These are phyloP conservation scores for Melaleuca alternifolia DNA, from an alignment of 345 rosid genomes.

Conservation along the genomic window DNA sequence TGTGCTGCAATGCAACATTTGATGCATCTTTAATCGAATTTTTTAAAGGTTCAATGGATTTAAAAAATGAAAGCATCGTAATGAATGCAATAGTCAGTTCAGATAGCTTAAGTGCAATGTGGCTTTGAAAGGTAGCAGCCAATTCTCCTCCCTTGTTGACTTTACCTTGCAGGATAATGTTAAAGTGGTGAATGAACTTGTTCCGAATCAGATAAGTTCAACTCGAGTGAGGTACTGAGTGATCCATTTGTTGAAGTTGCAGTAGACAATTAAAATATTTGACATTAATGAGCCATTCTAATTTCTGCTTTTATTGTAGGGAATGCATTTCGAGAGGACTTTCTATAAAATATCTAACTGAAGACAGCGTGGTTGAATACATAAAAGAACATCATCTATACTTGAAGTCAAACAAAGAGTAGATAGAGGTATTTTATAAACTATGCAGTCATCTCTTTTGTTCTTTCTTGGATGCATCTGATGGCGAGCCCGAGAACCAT, in stretches of 20 bases:
- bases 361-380: constrained; percentile 56
- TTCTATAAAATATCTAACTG: constrained; percentile 68
- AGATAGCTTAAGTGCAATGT: neutral
- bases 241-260: neutral
- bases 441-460: neutral
- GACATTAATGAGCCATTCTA: neutral
- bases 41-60: neutral
- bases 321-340: constrained; percentile 65
- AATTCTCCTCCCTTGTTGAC: neutral
- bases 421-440: neutral
- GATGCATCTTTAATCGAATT: neutral
- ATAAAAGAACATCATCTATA: constrained; percentile 40
- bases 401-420: constrained; percentile 5
- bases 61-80: neutral
- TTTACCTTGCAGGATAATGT: constrained; percentile 43
- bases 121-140: neutral
- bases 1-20: neutral
- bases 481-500: neutral
- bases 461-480: neutral
- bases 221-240: constrained; percentile 53
- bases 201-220: constrained; percentile 83
- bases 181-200: constrained; percentile 45
- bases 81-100: neutral
- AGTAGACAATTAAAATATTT: neutral
- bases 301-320: constrained; percentile 25